Evolutionary conservation across 352 stramenopile genomes (phyloP).

Genomic region (Globisporangium irregulare): DNA sequence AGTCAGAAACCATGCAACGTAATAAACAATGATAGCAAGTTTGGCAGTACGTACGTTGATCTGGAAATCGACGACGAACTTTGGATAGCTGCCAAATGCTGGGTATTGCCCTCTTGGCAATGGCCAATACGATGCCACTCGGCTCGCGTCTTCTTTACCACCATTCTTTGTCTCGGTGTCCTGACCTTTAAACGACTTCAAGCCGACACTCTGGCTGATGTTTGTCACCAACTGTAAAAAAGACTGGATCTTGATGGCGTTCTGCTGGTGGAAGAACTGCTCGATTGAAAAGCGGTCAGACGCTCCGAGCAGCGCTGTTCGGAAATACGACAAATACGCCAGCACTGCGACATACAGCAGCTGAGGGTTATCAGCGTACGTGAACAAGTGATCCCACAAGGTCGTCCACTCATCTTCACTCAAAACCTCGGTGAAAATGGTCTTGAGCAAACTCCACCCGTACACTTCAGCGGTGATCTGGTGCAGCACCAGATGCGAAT

Average conservation of each 20-base stretch:
- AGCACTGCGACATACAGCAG: conserved; percentile 64
- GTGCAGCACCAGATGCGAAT: conserved; percentile 74
- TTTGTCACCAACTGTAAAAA: conserved; percentile 72
- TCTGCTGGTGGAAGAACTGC: conserved; percentile 86
- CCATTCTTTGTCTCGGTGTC: conserved; percentile 6
- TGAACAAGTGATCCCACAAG: conserved; percentile 88
- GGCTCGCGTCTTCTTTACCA: not conserved
- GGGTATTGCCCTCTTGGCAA: conserved; percentile 73
- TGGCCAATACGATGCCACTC: conserved; percentile 39
- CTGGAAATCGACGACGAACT: conserved; percentile 82
- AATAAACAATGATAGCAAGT: not conserved
- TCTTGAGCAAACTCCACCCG: conserved; percentile 85
- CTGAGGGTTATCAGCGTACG: conserved; percentile 58
- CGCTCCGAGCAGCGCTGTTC: conserved; percentile 51
- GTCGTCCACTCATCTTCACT: conserved; percentile 85
- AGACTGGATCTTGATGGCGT: conserved; percentile 68
- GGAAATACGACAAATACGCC: conserved; percentile 72
- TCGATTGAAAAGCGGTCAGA: conserved; percentile 64
- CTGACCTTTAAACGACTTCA: conserved; percentile 25
- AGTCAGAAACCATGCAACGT: conserved; percentile 3
- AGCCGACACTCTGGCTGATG: conserved; percentile 36
- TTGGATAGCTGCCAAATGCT: conserved; percentile 73
- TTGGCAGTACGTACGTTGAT: conserved; percentile 54
- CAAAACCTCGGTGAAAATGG: conserved; percentile 88
- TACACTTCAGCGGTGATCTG: conserved; percentile 61